A percentile compares a stretch with the other conserved stretches of the same genome.
phyloP scores from a whole-genome alignment of 257 asterid genomes.

The Fraxinus excelsior region DNA sequence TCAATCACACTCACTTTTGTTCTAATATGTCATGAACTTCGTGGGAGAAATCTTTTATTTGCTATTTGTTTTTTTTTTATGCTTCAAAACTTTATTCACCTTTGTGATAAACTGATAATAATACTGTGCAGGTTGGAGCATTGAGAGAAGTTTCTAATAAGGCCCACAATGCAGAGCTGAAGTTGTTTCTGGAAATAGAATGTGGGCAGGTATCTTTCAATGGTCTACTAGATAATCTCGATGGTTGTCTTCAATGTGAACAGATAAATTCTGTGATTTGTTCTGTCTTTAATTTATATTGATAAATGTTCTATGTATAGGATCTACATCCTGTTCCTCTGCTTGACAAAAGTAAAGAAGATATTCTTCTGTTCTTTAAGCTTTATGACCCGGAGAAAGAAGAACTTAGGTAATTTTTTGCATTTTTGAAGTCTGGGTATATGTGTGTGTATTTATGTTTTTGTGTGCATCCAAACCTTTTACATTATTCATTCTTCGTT shows the following conservation, averaged over 20 bases:
- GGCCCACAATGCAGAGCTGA: slow-evolving; percentile 80
- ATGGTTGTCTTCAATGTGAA: slow-evolving; percentile 16
- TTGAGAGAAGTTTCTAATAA: slow-evolving; percentile 82
- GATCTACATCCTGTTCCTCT: slow-evolving; percentile 68
- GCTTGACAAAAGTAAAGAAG: slow-evolving; percentile 80
- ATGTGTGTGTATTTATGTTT: not conserved
- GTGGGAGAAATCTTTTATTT: not conserved
- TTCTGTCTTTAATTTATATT: slow-evolving; percentile 9
- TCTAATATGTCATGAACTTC: slow-evolving; percentile 3
- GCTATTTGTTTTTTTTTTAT: not conserved
- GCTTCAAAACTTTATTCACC: not conserved
- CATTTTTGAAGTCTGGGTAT: not conserved
- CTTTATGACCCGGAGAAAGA: slow-evolving; percentile 88
- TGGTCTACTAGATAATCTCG: not conserved
- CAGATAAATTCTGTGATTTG: slow-evolving; percentile 13
- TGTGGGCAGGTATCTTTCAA: slow-evolving; percentile 59
- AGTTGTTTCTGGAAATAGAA: slow-evolving; percentile 82
- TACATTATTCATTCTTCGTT: slow-evolving; percentile 15
- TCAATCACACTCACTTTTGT: not conserved
- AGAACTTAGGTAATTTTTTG: slow-evolving; percentile 68
- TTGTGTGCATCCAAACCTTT: not conserved
- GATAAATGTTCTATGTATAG: slow-evolving; percentile 38
- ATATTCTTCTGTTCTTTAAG: slow-evolving; percentile 83
- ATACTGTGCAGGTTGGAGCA: slow-evolving; percentile 74
- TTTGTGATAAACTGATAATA: slow-evolving; percentile 6